Evolutionary conservation across 179 eudicot species (phyloP).

Genomic region (Carnegiea gigantea): DNA sequence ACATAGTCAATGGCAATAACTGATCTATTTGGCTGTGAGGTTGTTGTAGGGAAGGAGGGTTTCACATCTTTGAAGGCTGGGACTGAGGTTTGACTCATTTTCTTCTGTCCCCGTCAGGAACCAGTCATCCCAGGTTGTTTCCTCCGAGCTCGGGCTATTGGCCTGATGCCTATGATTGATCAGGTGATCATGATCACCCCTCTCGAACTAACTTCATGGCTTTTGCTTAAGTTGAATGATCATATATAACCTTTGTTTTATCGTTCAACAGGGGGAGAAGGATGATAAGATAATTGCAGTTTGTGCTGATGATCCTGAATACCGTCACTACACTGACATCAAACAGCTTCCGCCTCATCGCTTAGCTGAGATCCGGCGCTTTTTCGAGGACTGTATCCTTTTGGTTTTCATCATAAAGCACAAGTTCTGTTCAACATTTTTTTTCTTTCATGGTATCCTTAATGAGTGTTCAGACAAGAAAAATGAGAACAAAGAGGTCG

Average conservation of each 20-base stretch:
- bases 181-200: constrained; percentile 23
- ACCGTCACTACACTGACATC: constrained; percentile 35
- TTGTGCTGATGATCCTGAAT: constrained; percentile 44
- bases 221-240: background rate
- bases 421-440: background rate
- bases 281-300: constrained; percentile 45
- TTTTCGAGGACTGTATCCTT: constrained; percentile 45
- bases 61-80: background rate
- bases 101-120: constrained; percentile 20
- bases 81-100: background rate
- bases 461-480: constrained; percentile 36
- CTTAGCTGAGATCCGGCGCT: constrained; percentile 40
- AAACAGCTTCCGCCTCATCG: constrained; percentile 38
- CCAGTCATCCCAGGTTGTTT: constrained; percentile 39
- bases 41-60: background rate
- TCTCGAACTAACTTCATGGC: background rate
- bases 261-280: constrained; percentile 33
- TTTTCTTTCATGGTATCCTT: constrained; percentile 10
- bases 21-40: background rate
- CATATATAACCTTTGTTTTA: constrained; percentile 3
- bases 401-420: background rate
- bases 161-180: constrained; percentile 44
- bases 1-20: background rate
- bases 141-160: constrained; percentile 41
- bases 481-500: constrained; percentile 47